Conservation (phyloP, 139 green algal genomes). For the Yamagishiella unicocca region DNA sequence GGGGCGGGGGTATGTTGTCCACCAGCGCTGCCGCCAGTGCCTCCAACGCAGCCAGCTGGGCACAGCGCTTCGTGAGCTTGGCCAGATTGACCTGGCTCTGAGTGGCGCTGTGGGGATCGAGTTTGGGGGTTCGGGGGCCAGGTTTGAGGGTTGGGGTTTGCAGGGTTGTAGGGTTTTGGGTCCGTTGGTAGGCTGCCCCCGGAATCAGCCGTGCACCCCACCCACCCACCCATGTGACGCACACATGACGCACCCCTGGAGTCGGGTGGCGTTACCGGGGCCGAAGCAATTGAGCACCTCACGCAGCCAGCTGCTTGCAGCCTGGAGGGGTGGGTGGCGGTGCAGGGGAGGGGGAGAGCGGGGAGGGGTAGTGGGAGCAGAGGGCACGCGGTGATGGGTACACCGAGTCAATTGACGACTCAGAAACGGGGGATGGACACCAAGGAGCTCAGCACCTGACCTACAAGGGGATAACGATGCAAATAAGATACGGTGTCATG, state of each 20-base stretch:
- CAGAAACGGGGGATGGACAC: too few species aligned
- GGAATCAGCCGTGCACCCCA: too few species aligned
- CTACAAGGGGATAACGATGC: background rate
- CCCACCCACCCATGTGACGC: background rate
- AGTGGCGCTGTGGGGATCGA: too few species aligned
- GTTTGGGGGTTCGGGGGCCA: too few species aligned
- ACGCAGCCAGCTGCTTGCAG: constrained; percentile 49
- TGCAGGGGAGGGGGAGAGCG: background rate
- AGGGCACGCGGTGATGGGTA: too few species aligned
- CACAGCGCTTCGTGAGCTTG: constrained; percentile 43
- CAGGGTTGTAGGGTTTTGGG: too few species aligned
- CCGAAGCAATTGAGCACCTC: constrained; percentile 55
- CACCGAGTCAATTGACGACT: too few species aligned
- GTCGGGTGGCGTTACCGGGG: background rate
- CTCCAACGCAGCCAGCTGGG: constrained; percentile 49
- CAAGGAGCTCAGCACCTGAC: background rate
- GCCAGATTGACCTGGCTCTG: too few species aligned
- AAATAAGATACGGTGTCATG: too few species aligned
- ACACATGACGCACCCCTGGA: background rate
- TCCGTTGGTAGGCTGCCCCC: too few species aligned
- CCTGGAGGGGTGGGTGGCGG: constrained; percentile 1
- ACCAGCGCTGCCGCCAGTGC: constrained; percentile 41
- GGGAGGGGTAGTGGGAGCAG: background rate
- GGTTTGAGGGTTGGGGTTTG: too few species aligned
- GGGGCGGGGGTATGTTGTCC: constrained; percentile 35